Base-by-base conservation (phyloP, 305 asterid species). In the Fraxinus sp. region DNA sequence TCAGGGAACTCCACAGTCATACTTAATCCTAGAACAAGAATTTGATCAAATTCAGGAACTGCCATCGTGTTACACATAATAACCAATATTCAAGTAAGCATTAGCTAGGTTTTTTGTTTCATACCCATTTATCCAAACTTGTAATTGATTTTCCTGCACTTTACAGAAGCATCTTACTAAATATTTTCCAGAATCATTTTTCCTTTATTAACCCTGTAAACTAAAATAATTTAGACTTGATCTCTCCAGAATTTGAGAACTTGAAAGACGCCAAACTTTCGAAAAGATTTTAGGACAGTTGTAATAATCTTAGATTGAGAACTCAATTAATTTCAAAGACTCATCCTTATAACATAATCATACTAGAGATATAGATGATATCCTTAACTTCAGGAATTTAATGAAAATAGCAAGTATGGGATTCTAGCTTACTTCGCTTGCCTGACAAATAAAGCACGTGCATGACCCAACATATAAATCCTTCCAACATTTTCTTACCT, bases 391-490 rank as follows among this genome's bases (percentile, higher is more conserved):
- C 14, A 68, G 11, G 18, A 68, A 26, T 11, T 68, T 3, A 68
- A 66, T 33, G 37, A 68, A 11, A 68, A 68, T 68, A 14, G 74
- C 37, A 68, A 28, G n/a, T 68, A 68, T 68, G 18, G 39, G 74
- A 68, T 68, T 20, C 37, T 68, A 4, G 39, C 74, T 68, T 26
- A 68, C 74, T 68, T 68, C 74, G 14, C 13, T 59, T 59, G 32
- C 14, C 32, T 22, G 24, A 8, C 30, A 22, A 16, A 59, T 22
- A 22, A 59, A 59, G 71, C 7, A 68, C 30, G 28, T 10, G 37
- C 74, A 68, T 28, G 39, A 7, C 68, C 30, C 79, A 44, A 44
- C 55, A 62, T 57, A 18, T 75, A 64, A 68, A 68, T 16, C 84
- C 16, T 28, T 79, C 70, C 66, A 70, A 16, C 59, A 46, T 13